Conservation (phyloP, 176 grass and related monocot species). For the Otatea glauca region DNA sequence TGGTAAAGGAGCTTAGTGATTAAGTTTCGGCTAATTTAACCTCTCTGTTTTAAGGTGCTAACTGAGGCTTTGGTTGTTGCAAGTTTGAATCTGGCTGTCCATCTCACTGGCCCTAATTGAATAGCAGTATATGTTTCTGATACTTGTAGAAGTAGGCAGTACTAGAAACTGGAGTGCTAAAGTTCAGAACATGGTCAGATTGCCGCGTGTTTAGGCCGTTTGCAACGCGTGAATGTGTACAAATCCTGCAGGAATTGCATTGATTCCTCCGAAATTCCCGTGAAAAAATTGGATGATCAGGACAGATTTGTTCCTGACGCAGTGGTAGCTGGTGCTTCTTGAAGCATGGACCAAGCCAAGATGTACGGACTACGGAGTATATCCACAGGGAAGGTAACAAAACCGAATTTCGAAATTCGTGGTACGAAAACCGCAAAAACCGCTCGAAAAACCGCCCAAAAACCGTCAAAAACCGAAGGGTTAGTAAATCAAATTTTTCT, state of each 20-base stretch:
- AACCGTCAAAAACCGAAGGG: too few relatives aligned
- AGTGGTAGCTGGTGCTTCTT: not conserved
- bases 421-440: too few relatives aligned
- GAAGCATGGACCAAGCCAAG: not conserved
- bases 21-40: slow-evolving; percentile 13
- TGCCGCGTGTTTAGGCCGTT: not conserved
- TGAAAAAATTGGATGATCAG: not conserved
- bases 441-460: too few relatives aligned
- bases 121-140: not conserved
- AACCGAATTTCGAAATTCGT: too few relatives aligned
- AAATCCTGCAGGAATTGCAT: not conserved
- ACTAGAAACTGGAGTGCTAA: not conserved
- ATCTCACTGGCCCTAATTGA: not conserved
- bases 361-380: not conserved
- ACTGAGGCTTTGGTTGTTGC: too few relatives aligned
- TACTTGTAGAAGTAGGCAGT: not conserved
- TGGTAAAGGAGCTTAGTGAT: slow-evolving; percentile 21
- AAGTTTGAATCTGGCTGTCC: not conserved
- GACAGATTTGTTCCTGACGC: not conserved
- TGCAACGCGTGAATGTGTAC: not conserved
- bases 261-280: not conserved
- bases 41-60: too few relatives aligned
- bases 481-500: too few relatives aligned
- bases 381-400: not conserved
- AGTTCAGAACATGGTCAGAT: not conserved